Evolutionary conservation across 208 protist species (phyloP), one percentile per base, ranked within the genome.

Genomic region (Leishmania martiniquensis): DNA sequence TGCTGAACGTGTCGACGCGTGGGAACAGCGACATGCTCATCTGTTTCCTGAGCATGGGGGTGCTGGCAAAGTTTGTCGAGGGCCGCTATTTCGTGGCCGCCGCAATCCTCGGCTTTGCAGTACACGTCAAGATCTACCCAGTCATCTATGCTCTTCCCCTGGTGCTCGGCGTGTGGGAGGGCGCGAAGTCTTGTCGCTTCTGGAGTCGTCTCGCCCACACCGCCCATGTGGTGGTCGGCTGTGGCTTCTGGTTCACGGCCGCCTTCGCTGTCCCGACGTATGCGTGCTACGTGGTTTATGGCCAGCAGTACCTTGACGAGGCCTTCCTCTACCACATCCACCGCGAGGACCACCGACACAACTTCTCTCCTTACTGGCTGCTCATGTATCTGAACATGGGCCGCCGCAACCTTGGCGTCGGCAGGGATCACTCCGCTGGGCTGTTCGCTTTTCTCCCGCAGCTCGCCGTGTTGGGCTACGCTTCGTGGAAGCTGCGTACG

Each of bases 11-110:
- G 39, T 98, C 96, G 4, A 98, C 98, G 9, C 84, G 98, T 63
- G 98, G 98, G 47, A 98, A 98, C 87, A 96, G 95, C 51, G 98
- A 99, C 78, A 93, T 97, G 80, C 80, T 99, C 15, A 89, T 98
- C 34, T 93, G 89, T 25, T 91, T 98, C 45, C 87, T 97, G 72
- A 92, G 96, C 49, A 82, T 99, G 70, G 67, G 91, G 2, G 88
- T 89, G 15, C 65, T 99, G 20, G 85, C 91, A 67, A 86, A 89
- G 59, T 95, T 96, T 74, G 59, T 79, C 2, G 80, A 87, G 47
- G 51, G 81, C 0, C 83, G 89, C n/a, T 86, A 86, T 76, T 88
- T 85, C 51, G 77, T 77, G 67, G 87, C 93, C 20, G 93, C 88
- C 29, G 45, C 80, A 15, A 76, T 92, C 42, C 84, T 97, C 2